phyloP scores from a whole-genome alignment of 78 protist species.

The Protostelium mycophagum region DNA sequence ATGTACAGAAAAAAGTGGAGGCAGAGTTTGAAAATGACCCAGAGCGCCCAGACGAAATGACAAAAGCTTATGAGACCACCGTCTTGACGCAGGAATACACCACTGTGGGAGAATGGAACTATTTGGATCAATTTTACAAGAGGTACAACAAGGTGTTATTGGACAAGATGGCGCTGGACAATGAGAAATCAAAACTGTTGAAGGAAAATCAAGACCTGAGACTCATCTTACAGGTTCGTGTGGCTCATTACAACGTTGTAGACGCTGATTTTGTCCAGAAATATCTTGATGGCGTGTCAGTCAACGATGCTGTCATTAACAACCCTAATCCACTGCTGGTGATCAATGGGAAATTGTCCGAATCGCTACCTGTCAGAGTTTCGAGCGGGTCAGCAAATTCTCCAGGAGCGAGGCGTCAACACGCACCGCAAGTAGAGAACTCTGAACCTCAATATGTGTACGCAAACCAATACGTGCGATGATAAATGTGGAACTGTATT shows the following conservation, averaged over 20 bases:
- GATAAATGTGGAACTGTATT: too few relatives aligned
- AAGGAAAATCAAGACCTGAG: constrained; percentile 36
- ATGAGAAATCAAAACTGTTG: constrained; percentile 15
- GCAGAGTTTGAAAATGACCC: not conserved
- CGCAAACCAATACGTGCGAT: too few relatives aligned
- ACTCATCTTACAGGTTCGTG: constrained; percentile 9
- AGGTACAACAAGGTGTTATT: constrained; percentile 38
- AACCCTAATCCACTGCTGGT: constrained; percentile 44
- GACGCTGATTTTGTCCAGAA: constrained; percentile 16
- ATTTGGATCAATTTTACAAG: constrained; percentile 33
- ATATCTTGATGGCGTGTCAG: constrained; percentile 52
- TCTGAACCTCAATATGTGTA: too few relatives aligned
- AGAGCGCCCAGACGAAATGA: not conserved
- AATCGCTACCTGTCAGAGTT: not conserved
- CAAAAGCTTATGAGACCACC: not conserved
- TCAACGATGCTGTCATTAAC: constrained; percentile 31
- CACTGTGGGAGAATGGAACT: constrained; percentile 31
- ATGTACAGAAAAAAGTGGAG: not conserved
- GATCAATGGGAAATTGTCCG: constrained; percentile 4
- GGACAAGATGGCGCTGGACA: constrained; percentile 22
- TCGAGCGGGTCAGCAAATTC: too few relatives aligned
- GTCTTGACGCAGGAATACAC: not conserved
- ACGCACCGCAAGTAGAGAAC: too few relatives aligned
- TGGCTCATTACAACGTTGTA: not conserved
- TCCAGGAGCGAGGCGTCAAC: too few relatives aligned